These are phyloP conservation scores for Climacium dendroides DNA, from an alignment of 225 moss, liverwort and hornwort genomes.

Conservation along the genomic window DNA sequence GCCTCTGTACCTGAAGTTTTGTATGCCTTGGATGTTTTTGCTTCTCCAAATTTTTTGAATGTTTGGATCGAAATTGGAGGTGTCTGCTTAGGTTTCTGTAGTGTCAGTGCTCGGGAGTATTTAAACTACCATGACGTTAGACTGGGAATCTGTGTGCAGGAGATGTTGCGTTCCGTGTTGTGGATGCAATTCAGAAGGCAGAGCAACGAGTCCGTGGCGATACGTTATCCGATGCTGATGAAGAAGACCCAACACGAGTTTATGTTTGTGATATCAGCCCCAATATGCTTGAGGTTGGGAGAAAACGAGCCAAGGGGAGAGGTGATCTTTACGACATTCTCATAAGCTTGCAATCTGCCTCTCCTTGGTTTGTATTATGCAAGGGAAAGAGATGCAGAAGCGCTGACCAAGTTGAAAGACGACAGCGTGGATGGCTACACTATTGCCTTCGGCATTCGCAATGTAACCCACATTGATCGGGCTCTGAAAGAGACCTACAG, in stretches of 20 bases:
- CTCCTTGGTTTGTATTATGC: neutral
- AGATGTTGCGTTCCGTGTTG: conserved; percentile 91
- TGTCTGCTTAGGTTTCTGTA: neutral
- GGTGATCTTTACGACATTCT: conserved; percentile 23
- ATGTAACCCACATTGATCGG: conserved; percentile 83
- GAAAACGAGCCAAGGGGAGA: conserved; percentile 57
- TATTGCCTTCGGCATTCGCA: conserved; percentile 93
- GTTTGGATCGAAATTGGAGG: neutral
- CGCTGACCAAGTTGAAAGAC: conserved; percentile 57
- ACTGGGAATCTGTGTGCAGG: conserved; percentile 28
- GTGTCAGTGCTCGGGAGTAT: neutral
- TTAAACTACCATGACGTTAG: neutral
- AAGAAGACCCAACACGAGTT: conserved; percentile 58
- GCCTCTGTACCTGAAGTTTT: neutral
- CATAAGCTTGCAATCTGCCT: neutral
- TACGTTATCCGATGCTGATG: conserved; percentile 27
- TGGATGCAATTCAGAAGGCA: conserved; percentile 54
- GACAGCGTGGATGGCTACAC: conserved; percentile 88
- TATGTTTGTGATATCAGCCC: conserved; percentile 92
- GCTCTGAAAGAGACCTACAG: conserved; percentile 88
- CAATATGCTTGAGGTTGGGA: conserved; percentile 87
- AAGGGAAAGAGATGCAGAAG: conserved; percentile 71
- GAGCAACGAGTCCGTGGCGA: conserved; percentile 53
- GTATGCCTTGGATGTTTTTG: neutral
- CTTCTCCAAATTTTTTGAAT: neutral